Base-by-base conservation (phyloP, 176 grass and related monocot species). In the Themeda triandra region DNA sequence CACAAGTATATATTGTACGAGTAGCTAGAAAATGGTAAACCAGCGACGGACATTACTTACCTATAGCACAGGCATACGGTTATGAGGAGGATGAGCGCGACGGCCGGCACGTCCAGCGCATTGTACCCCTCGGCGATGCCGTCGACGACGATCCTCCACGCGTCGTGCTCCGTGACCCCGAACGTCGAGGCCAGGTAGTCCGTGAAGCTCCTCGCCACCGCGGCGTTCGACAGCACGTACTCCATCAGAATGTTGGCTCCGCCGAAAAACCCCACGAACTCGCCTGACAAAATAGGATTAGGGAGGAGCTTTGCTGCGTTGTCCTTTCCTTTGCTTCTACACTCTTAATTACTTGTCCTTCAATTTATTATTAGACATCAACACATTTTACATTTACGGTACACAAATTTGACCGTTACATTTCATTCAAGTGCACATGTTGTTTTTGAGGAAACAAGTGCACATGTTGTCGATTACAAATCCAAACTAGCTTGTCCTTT, bases 141-240 rank as follows among this genome's bases (percentile, higher is more conserved):
- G 21, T 76, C 72, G 45, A 98, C 82, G 29, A 92, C 54, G 73
- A 98, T 77, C 76, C 96, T 89, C 93, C 96, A 98, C 19, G 84
- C 90, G 67, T 91, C 67, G 27, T 83, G 48, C 28, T 87, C 87
- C 36, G 84, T 87, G 77, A 95, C 87, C 35, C 96, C 93, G 80
- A 93, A 90, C 77, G 96, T 85, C 33, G 96, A 87, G 37, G 92
- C 93, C 37, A 98, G 87, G 77, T 98, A 95, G 66, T 94, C 93
- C 67, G 96, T 98, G 88, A 98, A 98, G 84, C 96, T 94, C 81
- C 96, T 80, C 19, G 96, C 93, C 77, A 98, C 96, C 27, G 96
- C 96, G 63, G 96, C 96, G 86, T 98, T 98, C 24, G 96, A 98
- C 85, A 98, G 89, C 71, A 98, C 93, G 86, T 98, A 98, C 77